Percentiles rank a stretch among this genome's conserved stretches.
Evolutionary conservation across 768 basidiomycete species (phyloP).

Genomic region (Lyophyllum decastes): DNA sequence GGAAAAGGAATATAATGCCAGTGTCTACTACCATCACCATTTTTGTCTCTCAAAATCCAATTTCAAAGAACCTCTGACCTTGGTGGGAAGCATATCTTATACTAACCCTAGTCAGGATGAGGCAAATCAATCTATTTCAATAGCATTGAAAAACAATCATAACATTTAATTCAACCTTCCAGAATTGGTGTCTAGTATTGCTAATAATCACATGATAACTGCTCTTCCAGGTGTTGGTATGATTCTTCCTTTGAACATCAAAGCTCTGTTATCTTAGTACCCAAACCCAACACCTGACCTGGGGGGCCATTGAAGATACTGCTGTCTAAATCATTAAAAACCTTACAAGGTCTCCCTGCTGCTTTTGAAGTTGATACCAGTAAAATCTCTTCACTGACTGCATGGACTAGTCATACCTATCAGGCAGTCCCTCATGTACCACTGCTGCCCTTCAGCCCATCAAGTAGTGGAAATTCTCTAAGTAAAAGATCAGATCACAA

Average conservation of each 20-base stretch:
- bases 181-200: too few species aligned
- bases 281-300: too few species aligned
- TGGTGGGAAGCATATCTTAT: not conserved
- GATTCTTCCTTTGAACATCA: too few species aligned
- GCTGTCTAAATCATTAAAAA: not conserved
- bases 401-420: not conserved
- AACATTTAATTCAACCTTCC: too few species aligned
- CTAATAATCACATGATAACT: too few species aligned
- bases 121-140: not conserved
- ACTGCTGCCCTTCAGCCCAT: not conserved
- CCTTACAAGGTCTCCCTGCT: not conserved
- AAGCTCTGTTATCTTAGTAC: too few species aligned
- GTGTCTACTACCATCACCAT: not conserved
- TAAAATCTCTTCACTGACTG: not conserved
- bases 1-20: not conserved
- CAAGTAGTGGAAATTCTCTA: not conserved
- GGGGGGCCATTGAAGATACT: too few species aligned
- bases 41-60: not conserved
- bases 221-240: too few species aligned
- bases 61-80: not conserved
- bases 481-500: too few species aligned
- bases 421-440: not conserved
- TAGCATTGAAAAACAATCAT: too few species aligned
- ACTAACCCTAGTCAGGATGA: not conserved
- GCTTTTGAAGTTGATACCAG: not conserved